Evolutionary conservation across 768 basidiomycete species (phyloP), one percentile per base, ranked within the genome.

Genomic region (Trametes cingulata): DNA sequence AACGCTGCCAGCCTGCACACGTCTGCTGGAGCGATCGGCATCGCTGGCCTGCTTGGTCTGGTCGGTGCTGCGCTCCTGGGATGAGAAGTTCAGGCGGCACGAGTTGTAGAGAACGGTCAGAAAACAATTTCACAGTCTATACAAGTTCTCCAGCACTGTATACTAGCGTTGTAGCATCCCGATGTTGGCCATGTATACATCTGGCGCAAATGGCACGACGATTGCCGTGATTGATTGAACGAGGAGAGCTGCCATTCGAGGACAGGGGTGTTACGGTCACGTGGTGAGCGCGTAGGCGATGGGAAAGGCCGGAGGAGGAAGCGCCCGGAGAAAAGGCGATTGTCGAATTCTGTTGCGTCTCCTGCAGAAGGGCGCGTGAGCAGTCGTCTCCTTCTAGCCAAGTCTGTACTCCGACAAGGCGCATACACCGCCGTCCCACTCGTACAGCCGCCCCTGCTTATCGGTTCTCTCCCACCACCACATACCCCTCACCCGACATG

Each of bases 11-110:
- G 65, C 50, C 57, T 64, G 68, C 39, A 52, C 65, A 53, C 52
- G 1, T 58, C 56, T 40, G 64, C 73, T 51, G 70, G 76, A 10
- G 67, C 75, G 0, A 73, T 78, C 64, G 80, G 82, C 15, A 64
- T 84, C 24, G 82, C 80, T 47, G 78, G 78, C 39, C 33, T 84
- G 37, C 71, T 86, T 68, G 82, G 83, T 20, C 65, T 85, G 43
- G 69, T 83, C 55, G 84, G 84, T 41, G 76, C 79, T 52, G 75
- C 75, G 49, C 72, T 85, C 20, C 74, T 84, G 9, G 61, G 61
- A 39, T 63, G 47, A 57, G 35, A n/a, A 7, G 27, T 17, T 39
- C 0, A 27, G 29, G 29, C 29, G 10, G 29, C 29, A 33, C 29
- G 29, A n/a, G n/a, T n/a, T n/a, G 36, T n/a, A 22, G 17, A 42